Percentiles rank a stretch among this genome's conserved stretches.
Evolutionary conservation across 768 basidiomycete genomes (phyloP).

Genomic region (Lactarius akahatsu): DNA sequence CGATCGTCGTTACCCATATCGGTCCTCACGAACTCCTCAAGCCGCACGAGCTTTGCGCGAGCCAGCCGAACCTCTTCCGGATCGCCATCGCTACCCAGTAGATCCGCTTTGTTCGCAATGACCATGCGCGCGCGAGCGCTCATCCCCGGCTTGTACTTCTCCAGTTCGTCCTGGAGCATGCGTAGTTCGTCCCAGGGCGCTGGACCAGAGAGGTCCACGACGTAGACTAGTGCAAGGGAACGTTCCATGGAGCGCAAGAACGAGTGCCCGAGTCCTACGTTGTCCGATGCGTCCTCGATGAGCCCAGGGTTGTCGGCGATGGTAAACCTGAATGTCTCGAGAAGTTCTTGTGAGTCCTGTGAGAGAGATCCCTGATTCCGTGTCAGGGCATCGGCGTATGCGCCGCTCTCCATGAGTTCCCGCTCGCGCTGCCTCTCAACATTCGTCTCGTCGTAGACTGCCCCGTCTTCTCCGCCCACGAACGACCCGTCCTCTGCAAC

Average conservation of each 20-base stretch:
- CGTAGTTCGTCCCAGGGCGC: slow-evolving; percentile 77
- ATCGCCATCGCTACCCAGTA: slow-evolving; percentile 51
- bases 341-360: slow-evolving; percentile 30
- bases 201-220: slow-evolving; percentile 79
- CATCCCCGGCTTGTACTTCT: slow-evolving; percentile 78
- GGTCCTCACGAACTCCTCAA: slow-evolving; percentile 56
- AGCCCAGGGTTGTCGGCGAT: slow-evolving; percentile 97
- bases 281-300: slow-evolving; percentile 77
- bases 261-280: slow-evolving; percentile 90
- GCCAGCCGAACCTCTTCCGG: slow-evolving; percentile 51
- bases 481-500: slow-evolving; percentile 77
- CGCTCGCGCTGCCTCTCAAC: slow-evolving; percentile 50
- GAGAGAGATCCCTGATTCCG: slow-evolving; percentile 43
- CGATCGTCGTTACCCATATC: slow-evolving; percentile 45
- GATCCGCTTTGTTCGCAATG: slow-evolving; percentile 93
- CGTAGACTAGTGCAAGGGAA: slow-evolving; percentile 85
- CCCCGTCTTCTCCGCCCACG: slow-evolving; percentile 54
- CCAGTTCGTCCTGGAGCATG: slow-evolving; percentile 77
- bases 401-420: slow-evolving; percentile 51
- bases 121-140: slow-evolving; percentile 76
- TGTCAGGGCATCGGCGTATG: slow-evolving; percentile 49
- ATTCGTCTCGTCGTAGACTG: slow-evolving; percentile 65
- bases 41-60: slow-evolving; percentile 50
- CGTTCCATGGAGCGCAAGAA: slow-evolving; percentile 94
- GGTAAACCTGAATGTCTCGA: slow-evolving; percentile 85